Evolutionary conservation across 345 rosid genomes (phyloP), one percentile per base, ranked within the genome.

Genomic region (Streptanthus diversifolius): DNA sequence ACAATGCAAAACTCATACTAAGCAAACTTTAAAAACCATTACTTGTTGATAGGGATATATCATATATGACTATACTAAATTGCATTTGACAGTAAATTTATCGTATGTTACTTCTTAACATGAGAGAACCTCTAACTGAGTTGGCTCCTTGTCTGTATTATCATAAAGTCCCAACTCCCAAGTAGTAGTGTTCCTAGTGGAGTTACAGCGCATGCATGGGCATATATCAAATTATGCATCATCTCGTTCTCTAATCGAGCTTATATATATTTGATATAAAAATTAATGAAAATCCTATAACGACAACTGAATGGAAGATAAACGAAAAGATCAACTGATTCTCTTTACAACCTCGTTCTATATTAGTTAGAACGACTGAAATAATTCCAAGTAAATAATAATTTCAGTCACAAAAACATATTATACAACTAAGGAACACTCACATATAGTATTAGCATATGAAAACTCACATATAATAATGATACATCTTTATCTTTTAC

Each of bases 171-270:
- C 44, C 21, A 29, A 63, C 27, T 58, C 15, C 44, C 21, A 55
- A 21, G 32, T 7, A 3, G 18, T 10, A 63, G 15, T 27, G 68
- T 39, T 43, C 48, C 48, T n/a, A 44, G 49, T 44, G 49, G 49
- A 63, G 21, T 48, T 14, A 48, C 70, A 52, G 36, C 60, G 33
- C 49, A 66, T 51, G 71, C 71, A 67, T 52, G 62, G 18, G 10
- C 57, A 51, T 51, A 44, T 52, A 51, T 11, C 48, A 11, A 66
- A 51, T 12, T 15, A 66, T 66, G 49, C 36, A 37, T 52, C 37
- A 24, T 36, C 60, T 36, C 48, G 36, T 36, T 51, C 22, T 22
- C 9, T 37, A 4, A 36, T 35, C 48, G 13, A 10, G 25, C 29
- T 47, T 63, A 11, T 24, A 12, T 24, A 32, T 56, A 52, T 52